A percentile compares a stretch with the other conserved stretches of the same genome.
Conservation (phyloP, 345 rosid genomes). For the Citrus glauca region DNA sequence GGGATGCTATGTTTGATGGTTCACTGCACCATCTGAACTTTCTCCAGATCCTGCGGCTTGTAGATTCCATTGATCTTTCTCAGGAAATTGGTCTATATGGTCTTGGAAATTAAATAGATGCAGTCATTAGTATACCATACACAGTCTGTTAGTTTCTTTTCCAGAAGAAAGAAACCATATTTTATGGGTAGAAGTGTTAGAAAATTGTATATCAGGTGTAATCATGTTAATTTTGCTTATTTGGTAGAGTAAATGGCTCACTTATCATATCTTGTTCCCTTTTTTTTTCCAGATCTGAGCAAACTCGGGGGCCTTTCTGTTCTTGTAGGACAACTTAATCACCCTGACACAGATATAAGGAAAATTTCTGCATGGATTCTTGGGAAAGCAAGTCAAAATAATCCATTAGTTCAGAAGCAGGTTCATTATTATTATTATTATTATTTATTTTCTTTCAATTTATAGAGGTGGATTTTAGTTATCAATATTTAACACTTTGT, state of each 20-base stretch:
- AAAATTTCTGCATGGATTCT: slow-evolving; percentile 90
- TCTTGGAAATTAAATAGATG: background rate
- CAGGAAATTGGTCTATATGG: background rate
- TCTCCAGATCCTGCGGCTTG: background rate
- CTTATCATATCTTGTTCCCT: background rate
- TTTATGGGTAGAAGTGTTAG: background rate
- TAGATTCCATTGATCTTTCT: background rate
- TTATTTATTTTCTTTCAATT: background rate
- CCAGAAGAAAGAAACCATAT: background rate
- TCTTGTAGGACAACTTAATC: slow-evolving; percentile 55
- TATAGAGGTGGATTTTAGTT: background rate
- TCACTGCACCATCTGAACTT: background rate
- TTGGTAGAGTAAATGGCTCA: background rate
- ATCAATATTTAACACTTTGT: background rate
- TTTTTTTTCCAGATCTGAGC: slow-evolving; percentile 54
- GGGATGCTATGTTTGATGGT: background rate
- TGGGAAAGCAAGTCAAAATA: slow-evolving; percentile 90
- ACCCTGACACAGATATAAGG: slow-evolving; percentile 63
- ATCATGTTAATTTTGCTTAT: background rate
- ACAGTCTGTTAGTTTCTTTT: background rate
- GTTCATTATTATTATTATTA: slow-evolving; percentile 17
- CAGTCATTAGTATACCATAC: background rate
- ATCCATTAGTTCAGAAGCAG: slow-evolving; percentile 79
- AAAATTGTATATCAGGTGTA: background rate
- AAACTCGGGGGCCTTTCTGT: slow-evolving; percentile 73